Evolutionary conservation across 176 grass and related monocot genomes (phyloP).

Genomic region (Bromus sterilis): DNA sequence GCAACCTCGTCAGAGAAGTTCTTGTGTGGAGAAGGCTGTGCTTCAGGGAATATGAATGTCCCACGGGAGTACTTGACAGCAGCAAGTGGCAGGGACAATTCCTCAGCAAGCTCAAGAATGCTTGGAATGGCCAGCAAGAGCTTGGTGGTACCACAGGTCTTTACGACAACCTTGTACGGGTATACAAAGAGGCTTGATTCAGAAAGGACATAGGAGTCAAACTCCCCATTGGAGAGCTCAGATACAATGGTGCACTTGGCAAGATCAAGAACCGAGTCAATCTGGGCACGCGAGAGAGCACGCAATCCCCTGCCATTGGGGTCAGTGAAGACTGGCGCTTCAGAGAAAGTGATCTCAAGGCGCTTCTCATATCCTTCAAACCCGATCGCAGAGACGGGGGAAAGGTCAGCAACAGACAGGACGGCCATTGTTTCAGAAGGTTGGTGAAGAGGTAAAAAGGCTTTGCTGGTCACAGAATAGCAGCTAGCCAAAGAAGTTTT

Average conservation of each 20-base stretch:
- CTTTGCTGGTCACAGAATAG: conserved; percentile 14
- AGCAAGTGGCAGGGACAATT: conserved; percentile 50
- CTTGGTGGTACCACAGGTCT: conserved; percentile 66
- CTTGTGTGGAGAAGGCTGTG: conserved; percentile 63
- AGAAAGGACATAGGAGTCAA: conserved; percentile 54
- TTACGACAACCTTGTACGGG: conserved; percentile 52
- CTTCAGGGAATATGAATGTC: conserved; percentile 59
- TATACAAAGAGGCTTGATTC: conserved; percentile 64
- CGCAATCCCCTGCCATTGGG: conserved; percentile 43
- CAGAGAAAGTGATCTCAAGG: conserved; percentile 53
- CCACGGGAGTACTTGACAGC: conserved; percentile 76
- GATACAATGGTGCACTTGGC: conserved; percentile 54
- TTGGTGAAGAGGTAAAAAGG: not conserved
- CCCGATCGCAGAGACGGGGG: conserved; percentile 32
- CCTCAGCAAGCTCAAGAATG: conserved; percentile 69
- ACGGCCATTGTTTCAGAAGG: conserved; percentile 31
- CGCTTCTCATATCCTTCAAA: conserved; percentile 76
- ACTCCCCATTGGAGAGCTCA: conserved; percentile 36
- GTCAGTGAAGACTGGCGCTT: conserved; percentile 47
- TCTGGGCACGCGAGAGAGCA: conserved; percentile 36
- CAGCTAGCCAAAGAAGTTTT: conserved; percentile 41
- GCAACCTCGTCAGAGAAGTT: conserved; percentile 72
- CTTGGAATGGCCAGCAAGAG: conserved; percentile 44
- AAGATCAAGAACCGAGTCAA: conserved; percentile 50
- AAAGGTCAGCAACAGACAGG: not conserved